Base-by-base conservation (phyloP, 2,329 filamentous ascomycete species). In the Aureobasidium namibiae region DNA sequence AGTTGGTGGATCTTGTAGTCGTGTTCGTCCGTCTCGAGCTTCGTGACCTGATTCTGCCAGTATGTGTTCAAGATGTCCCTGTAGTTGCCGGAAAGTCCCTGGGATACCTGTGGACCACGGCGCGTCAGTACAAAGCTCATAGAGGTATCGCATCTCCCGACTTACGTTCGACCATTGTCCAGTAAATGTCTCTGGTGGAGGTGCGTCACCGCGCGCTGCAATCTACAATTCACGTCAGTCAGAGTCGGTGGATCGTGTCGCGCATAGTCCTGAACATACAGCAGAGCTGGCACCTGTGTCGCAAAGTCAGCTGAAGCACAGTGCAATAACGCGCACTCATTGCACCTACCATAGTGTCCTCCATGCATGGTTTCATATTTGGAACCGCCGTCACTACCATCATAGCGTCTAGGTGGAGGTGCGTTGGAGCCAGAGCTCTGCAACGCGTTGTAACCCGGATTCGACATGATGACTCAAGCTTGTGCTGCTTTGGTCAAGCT, bases 1-100 rank as follows among this genome's bases (percentile, higher is more conserved):
- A 99, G 81, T 73, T 97, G 94, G 73, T 99, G 94, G 60, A 97
- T 83, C 76, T 99, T 99, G 81, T 97, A 99, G 75, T 99, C 94
- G 74, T 99, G 94, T 50, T 88, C 90, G 68, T 97, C 94, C 61
- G 83, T 90, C 76, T 99, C 94, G 61, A 99, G 84, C 72, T 95
- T 91, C 65, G 88, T 92, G 76, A 99, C 96, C 63, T 92, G 94
- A 70, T 99, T 92, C 74, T 99, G 94, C 94, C 94, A 99, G 77
- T 99, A 99, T 6, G 92, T 96, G 44, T 95, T 96, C 67, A 99
- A 80, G 69, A 97, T 96, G 73, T 99, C 94, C 72, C 95, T 92
- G 74, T 96, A 96, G 63, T 88, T 88, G 63, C 91, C 92, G 61
- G 87, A 89, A 49, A 99, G 82, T 52, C 94, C 94, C 82, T 99